phyloP scores from a whole-genome alignment of 768 basidiomycete genomes.

The Collybia mongolica region DNA sequence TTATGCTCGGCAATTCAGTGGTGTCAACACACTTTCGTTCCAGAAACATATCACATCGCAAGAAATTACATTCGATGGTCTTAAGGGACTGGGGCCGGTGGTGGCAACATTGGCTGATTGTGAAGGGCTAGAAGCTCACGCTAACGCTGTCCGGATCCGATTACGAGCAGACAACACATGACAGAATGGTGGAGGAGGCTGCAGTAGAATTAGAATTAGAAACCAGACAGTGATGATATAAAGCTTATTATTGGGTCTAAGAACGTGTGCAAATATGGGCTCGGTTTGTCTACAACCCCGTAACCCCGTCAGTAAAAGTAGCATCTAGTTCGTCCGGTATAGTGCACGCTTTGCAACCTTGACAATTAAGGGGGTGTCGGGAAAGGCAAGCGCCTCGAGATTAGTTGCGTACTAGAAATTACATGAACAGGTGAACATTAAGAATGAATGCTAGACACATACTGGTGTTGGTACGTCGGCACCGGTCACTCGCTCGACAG shows the following conservation, averaged over 20 bases:
- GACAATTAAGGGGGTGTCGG: slow-evolving; percentile 84
- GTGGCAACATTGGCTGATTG: slow-evolving; percentile 91
- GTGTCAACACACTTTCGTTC: slow-evolving; percentile 96
- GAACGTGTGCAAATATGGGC: not conserved
- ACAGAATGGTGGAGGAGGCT: not conserved
- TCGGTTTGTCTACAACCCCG: not conserved
- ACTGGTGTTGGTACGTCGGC: slow-evolving; percentile 98
- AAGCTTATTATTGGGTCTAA: not conserved
- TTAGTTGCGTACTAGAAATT: slow-evolving; percentile 76
- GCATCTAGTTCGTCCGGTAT: slow-evolving; percentile 77
- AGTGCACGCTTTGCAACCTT: slow-evolving; percentile 95
- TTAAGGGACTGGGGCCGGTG: slow-evolving; percentile 77
- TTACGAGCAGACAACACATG: slow-evolving; percentile 29
- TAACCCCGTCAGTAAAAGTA: slow-evolving; percentile 1
- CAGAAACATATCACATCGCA: slow-evolving; percentile 99
- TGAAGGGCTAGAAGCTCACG: slow-evolving; percentile 93
- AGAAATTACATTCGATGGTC: slow-evolving; percentile 78
- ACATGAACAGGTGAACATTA: not conserved
- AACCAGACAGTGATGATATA: slow-evolving; percentile 1
- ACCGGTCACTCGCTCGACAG: slow-evolving; percentile 96
- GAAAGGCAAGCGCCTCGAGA: slow-evolving; percentile 91
- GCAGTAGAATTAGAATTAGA: not conserved
- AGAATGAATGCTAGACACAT: slow-evolving; percentile 26
- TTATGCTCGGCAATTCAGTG: slow-evolving; percentile 97
- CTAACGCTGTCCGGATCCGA: slow-evolving; percentile 91